Percentiles rank a stretch among this genome's conserved stretches.
phyloP scores from a whole-genome alignment of 768 basidiomycete species.

The Rhizopogon salebrosus region DNA sequence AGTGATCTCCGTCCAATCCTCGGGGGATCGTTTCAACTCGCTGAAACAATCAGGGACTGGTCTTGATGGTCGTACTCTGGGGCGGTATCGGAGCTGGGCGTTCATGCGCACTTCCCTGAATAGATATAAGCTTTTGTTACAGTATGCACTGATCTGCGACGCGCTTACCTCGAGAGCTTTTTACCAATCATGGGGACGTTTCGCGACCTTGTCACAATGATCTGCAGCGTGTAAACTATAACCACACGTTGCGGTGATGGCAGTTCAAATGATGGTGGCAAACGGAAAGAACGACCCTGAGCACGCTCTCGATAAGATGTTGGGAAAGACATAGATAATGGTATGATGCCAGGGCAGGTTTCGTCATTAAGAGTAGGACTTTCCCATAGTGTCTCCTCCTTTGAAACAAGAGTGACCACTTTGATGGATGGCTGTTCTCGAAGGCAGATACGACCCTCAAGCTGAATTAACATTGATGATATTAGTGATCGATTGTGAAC shows the following conservation, averaged over 20 bases:
- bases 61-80: constrained; percentile 27
- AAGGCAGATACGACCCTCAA: constrained; percentile 20
- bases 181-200: constrained; percentile 6
- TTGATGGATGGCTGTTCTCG: constrained; percentile 8
- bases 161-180: constrained; percentile 1
- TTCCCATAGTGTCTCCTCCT: constrained; percentile 19
- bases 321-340: constrained; percentile 26
- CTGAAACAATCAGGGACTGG: constrained; percentile 20
- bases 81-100: constrained; percentile 21
- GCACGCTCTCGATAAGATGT: constrained; percentile 18
- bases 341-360: constrained; percentile 23
- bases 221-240: constrained; percentile 20
- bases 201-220: constrained; percentile 17
- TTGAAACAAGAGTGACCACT: constrained; percentile 17
- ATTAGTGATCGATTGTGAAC: not conserved
- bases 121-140: not conserved
- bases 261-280: constrained; percentile 27
- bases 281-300: constrained; percentile 15
- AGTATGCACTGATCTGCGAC: not conserved
- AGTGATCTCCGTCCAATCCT: constrained; percentile 29
- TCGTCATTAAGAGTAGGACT: constrained; percentile 7
- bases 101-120: constrained; percentile 18
- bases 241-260: constrained; percentile 17
- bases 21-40: constrained; percentile 22
- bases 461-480: constrained; percentile 5